Percentiles rank a stretch among this genome's conserved stretches.
Evolutionary conservation across 192 early-diverging fungal genomes (phyloP).

Genomic region (Coemansia sp.): DNA sequence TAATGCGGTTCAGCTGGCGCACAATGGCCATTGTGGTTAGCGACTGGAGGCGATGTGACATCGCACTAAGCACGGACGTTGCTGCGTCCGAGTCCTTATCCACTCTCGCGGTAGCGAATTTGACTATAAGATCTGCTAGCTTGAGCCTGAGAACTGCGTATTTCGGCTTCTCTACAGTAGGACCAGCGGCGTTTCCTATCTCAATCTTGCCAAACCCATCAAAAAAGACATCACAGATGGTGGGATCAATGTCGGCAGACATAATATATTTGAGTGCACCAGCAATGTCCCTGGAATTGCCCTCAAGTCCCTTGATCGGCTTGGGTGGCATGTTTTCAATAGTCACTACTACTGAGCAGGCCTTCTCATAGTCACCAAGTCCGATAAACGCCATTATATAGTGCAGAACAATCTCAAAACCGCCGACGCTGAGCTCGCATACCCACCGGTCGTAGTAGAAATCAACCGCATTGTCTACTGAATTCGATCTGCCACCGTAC

Average conservation of each 20-base stretch:
- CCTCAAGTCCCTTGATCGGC: background rate
- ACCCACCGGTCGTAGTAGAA: background rate
- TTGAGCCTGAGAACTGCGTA: constrained; percentile 1
- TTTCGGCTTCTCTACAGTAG: background rate
- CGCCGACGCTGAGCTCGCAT: background rate
- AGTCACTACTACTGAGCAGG: background rate
- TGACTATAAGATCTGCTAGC: constrained; percentile 3
- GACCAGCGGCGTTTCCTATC: background rate
- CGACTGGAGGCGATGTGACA: constrained; percentile 5
- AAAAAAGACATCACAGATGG: background rate
- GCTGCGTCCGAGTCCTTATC: constrained; percentile 3
- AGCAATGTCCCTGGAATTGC: background rate
- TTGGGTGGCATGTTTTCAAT: constrained; percentile 3
- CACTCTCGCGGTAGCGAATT: background rate
- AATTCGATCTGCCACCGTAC: background rate
- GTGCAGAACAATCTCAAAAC: background rate
- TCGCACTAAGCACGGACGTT: constrained; percentile 3
- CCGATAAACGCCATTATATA: constrained; percentile 4
- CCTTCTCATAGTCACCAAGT: background rate
- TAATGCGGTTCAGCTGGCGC: background rate
- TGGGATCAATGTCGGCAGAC: background rate
- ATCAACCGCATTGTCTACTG: background rate
- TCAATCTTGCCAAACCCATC: background rate
- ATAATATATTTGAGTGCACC: background rate
- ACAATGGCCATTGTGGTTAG: constrained; percentile 9